phyloP scores from a whole-genome alignment of 495 filamentous ascomycete genomes.

The Hypoxylon lienhwacheense region DNA sequence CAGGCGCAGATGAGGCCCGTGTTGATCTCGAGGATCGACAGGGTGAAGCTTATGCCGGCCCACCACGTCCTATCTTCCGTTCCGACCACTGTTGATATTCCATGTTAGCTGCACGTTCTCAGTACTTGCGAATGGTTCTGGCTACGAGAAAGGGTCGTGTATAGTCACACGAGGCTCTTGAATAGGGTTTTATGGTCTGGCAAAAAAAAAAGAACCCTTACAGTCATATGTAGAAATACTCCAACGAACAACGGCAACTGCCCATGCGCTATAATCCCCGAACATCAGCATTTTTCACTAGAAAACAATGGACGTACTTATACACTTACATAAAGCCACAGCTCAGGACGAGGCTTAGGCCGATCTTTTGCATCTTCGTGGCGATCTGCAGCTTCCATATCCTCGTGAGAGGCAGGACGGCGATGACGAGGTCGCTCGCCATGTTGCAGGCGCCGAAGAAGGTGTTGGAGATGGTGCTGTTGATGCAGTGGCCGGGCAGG shows the following conservation, averaged over 20 bases:
- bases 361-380: constrained; percentile 22
- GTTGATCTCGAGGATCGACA: constrained; percentile 45
- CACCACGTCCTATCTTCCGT: constrained; percentile 31
- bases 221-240: constrained; percentile 30
- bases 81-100: constrained; percentile 7
- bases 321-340: constrained; percentile 34
- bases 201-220: constrained; percentile 12
- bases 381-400: constrained; percentile 31
- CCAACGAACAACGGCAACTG: constrained; percentile 39
- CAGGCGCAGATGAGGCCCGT: constrained; percentile 45
- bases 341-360: constrained; percentile 28
- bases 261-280: constrained; percentile 34
- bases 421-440: constrained; percentile 32
- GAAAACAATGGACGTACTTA: constrained; percentile 2
- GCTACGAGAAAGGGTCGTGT: too few species aligned
- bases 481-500: constrained; percentile 41
- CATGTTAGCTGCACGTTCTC: constrained; percentile 3
- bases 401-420: constrained; percentile 32
- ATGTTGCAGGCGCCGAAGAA: constrained; percentile 29
- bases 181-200: too few species aligned
- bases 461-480: constrained; percentile 24
- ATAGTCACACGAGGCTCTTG: too few species aligned
- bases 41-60: constrained; percentile 35
- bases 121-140: too few species aligned
- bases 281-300: not conserved